Base-by-base conservation (phyloP, 176 grass and related monocot species). In the Phoenix dactylifera region DNA sequence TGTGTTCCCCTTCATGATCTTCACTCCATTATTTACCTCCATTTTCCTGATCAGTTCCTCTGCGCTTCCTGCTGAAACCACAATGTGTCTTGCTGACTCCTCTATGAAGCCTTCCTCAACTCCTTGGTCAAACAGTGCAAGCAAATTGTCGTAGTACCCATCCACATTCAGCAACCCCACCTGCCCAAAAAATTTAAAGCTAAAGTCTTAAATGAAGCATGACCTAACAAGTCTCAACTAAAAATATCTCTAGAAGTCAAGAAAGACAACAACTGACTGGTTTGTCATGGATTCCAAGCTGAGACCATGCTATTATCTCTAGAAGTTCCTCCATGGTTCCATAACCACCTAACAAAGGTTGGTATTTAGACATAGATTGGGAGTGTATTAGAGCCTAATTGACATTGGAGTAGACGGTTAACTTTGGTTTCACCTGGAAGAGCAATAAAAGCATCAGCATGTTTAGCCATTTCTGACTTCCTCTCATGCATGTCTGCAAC, bases 61-160 rank as follows among this genome's bases (percentile, higher is more conserved):
- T 58, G 92, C 70, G 51, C 44, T 90, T 16, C 74, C 75, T 24
- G 92, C 87, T 32, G 75, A 74, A 58, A 90, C 62, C 50, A 90
- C 82, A 57, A 96, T 96, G 69, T 87, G 67, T 29, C 87, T 61
- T 5, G 92, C 80, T 7, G 78, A 75, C 12, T 50, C 55, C 26
- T 96, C 87, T 58, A 96, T 96, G 83, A 96, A 96, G 16, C 92
- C 86, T 56, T 90, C 86, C 68, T 87, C 83, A 9, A 90, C 87
- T 51, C 71, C 92, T 73, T 87, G 90, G 80, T 90, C 87, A 67
- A 96, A 96, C 52, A 96, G 71, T 22, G 78, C 58, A 22, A 96
- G 87, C 78, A 96, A 70, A 76, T 69, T 76, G 56, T 96, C 56
- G 59, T 96, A 96, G 77, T 96, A 96, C 58, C 92, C 87, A 52